Conservation (phyloP, 1,284 basidiomycete genomes). For the Coniferiporia weirii region DNA sequence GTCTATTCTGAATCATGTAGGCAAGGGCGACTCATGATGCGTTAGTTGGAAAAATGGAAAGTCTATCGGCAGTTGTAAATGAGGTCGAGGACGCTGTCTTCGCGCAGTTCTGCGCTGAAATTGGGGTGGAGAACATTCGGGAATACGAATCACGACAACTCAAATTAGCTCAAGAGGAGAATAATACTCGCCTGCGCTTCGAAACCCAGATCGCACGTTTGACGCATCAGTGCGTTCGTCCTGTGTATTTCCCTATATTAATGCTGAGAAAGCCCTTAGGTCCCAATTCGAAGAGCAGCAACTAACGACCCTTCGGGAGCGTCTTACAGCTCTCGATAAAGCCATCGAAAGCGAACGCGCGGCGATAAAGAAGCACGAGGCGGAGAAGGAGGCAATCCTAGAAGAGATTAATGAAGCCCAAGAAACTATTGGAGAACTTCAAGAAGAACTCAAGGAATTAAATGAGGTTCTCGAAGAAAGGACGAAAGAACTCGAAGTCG, state of each 20-base stretch:
- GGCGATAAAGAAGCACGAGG: slow-evolving; percentile 52
- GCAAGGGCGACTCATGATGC: slow-evolving; percentile 46
- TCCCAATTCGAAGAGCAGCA: slow-evolving; percentile 77
- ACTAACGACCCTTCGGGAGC: slow-evolving; percentile 56
- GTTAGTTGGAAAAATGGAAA: slow-evolving; percentile 51
- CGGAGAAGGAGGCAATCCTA: slow-evolving; percentile 54
- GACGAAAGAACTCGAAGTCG: slow-evolving; percentile 67
- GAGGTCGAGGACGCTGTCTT: slow-evolving; percentile 83
- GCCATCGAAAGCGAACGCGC: slow-evolving; percentile 52
- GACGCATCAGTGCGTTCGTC: slow-evolving; percentile 70
- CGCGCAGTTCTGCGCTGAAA: slow-evolving; percentile 72
- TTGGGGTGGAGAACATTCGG: slow-evolving; percentile 81
- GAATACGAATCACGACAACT: slow-evolving; percentile 95
- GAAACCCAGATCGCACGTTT: slow-evolving; percentile 86
- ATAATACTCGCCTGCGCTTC: slow-evolving; percentile 77
- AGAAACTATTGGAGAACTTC: slow-evolving; percentile 51
- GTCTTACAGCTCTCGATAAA: slow-evolving; percentile 52
- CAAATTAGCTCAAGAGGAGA: slow-evolving; percentile 82
- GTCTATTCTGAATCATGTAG: slow-evolving; percentile 30
- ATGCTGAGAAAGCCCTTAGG: slow-evolving; percentile 35
- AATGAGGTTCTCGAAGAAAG: slow-evolving; percentile 65
- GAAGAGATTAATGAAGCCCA: slow-evolving; percentile 64
- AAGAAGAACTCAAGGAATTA: slow-evolving; percentile 55
- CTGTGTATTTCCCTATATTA: background rate
- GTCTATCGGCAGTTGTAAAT: slow-evolving; percentile 59